Conservation (phyloP, 495 filamentous ascomycete species). For the Letharia lupina region DNA sequence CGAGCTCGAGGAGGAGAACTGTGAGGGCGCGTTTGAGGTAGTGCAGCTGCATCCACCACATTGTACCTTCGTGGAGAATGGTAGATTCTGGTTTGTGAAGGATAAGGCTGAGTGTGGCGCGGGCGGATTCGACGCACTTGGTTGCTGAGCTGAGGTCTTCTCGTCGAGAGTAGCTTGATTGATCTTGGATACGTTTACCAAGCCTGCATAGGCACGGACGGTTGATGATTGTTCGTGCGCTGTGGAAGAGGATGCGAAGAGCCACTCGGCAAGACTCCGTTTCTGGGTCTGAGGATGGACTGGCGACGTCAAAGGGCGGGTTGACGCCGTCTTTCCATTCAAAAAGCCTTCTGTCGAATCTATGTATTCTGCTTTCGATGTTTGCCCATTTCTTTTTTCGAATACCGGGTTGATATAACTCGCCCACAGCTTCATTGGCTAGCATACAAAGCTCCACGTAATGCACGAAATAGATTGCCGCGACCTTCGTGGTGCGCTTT, state of each 20-base stretch:
- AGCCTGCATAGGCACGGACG: constrained; percentile 52
- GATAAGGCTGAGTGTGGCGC: constrained; percentile 46
- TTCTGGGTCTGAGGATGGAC: constrained; percentile 32
- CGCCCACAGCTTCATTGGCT: constrained; percentile 44
- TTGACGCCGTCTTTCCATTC: constrained; percentile 42
- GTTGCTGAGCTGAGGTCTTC: constrained; percentile 46
- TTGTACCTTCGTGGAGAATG: constrained; percentile 42
- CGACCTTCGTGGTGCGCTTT: constrained; percentile 22
- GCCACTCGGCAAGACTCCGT: constrained; percentile 37
- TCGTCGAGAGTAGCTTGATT: constrained; percentile 37
- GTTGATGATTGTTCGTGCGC: constrained; percentile 51
- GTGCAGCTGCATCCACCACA: constrained; percentile 59
- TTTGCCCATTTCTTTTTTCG: constrained; percentile 47
- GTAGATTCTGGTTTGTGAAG: constrained; percentile 35
- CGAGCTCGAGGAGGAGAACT: constrained; percentile 51
- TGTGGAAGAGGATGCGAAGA: constrained; percentile 46
- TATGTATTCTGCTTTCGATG: constrained; percentile 49
- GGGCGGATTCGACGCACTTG: constrained; percentile 51
- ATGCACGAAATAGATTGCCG: constrained; percentile 42
- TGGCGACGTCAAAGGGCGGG: constrained; percentile 35
- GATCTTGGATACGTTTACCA: constrained; percentile 36
- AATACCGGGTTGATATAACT: constrained; percentile 50
- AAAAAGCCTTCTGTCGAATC: constrained; percentile 43
- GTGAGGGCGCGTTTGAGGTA: constrained; percentile 54
- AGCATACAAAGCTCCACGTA: constrained; percentile 46